Evolutionary conservation across 768 basidiomycete genomes (phyloP), one percentile per base, ranked within the genome.

Genomic region (Austroboletus festivus): DNA sequence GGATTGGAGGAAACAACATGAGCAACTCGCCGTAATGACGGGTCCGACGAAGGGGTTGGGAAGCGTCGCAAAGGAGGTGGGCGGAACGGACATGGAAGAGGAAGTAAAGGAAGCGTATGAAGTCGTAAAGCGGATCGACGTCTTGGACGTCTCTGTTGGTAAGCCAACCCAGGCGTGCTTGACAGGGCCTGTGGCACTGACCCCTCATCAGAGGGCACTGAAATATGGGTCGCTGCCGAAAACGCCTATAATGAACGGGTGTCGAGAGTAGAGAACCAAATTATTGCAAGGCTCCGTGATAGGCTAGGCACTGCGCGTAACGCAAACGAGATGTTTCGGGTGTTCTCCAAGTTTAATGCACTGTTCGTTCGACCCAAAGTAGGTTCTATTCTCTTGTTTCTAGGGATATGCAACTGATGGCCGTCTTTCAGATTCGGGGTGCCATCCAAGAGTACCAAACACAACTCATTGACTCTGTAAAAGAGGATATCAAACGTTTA

Each of bases 361-460:
- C 70, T 98, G 30, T 96, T 98, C 63, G 94, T 98, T 30, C 76
- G 95, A 51, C 94, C 93, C 9, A 96, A 97, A 82, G 93, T 93
- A 38, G 28, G 73, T 6, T 5, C 5, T 18, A 1, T 30, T 53
- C 21, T 6, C 19, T 38, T n/a, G 4, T 44, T 35, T n/a, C 34
- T 35, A 13, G 34, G 28, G 28, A 28, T 13, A 23, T 30, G 22
- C 15, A 37, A 28, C 35, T 9, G 50, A 19, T 38, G 28, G 22
- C 3, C 28, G 31, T 34, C 51, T 38, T 1, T 7, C 30, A 93
- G 90, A 95, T 95, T 68, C 86, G 93, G 50, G 95, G 96, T 55
- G 96, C 96, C 38, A 98, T 99, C 49, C 93, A 96, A 78, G 96
- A 98, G 67, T 98, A 98, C 60, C 96, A 98, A 68, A 97, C 93